phyloP scores from a whole-genome alignment of 2,329 filamentous ascomycete genomes.

The Ophiostoma himal-ulmi region DNA sequence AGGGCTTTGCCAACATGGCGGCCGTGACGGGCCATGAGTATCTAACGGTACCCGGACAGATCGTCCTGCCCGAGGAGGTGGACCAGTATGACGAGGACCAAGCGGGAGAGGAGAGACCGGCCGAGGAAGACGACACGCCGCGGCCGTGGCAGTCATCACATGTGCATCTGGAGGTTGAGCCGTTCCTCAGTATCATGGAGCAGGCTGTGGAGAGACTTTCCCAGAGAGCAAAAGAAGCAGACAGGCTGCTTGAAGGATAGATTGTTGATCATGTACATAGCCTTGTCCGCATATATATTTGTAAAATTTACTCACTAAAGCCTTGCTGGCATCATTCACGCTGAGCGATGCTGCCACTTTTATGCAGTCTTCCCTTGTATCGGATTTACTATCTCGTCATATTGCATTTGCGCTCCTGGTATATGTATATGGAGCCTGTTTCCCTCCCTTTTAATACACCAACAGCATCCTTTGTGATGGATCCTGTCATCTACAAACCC shows the following conservation, averaged over 20 bases:
- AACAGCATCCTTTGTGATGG: no score
- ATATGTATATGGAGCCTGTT: no score
- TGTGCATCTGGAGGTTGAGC: conserved; percentile 20
- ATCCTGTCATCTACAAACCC: no score
- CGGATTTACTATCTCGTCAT: no score
- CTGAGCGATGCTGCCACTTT: no score
- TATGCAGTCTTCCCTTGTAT: no score
- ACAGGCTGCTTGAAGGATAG: not conserved
- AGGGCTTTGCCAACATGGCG: conserved; percentile 41
- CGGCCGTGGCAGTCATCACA: conserved; percentile 21
- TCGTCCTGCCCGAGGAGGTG: conserved; percentile 13
- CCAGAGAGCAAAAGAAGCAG: not conserved
- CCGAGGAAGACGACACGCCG: not conserved
- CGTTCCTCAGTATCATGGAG: conserved; percentile 23
- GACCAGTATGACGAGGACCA: not conserved
- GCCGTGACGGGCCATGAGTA: conserved; percentile 36
- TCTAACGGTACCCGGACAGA: conserved; percentile 34
- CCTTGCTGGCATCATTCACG: not conserved
- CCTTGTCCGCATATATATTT: not conserved
- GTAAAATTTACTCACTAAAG: not conserved
- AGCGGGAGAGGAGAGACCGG: not conserved
- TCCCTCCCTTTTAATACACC: no score
- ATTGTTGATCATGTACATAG: not conserved
- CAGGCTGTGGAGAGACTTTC: conserved; percentile 22
- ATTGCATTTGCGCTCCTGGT: no score